These are phyloP conservation scores for Aspergillus saccharolyticus DNA, from an alignment of 495 filamentous ascomycete species.

Conservation along the genomic window DNA sequence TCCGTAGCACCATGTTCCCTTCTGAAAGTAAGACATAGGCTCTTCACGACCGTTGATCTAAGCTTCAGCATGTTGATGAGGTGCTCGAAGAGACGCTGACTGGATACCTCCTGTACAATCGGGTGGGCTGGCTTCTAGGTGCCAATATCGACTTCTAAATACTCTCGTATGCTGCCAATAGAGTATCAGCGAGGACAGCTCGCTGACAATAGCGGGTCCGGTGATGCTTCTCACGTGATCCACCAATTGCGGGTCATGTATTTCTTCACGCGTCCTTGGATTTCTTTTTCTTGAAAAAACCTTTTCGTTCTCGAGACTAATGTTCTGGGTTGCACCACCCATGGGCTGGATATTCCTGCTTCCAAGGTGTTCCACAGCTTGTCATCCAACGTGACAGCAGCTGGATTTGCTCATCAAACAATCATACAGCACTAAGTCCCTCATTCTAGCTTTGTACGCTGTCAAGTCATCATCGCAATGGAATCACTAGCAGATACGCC, in stretches of 20 bases:
- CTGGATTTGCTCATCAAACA: slow-evolving; percentile 22
- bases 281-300: slow-evolving; percentile 16
- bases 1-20: too few relatives aligned
- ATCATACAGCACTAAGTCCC: slow-evolving; percentile 22
- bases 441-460: slow-evolving; percentile 21
- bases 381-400: slow-evolving; percentile 26
- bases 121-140: too few relatives aligned
- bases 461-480: slow-evolving; percentile 46
- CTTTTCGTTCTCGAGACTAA: slow-evolving; percentile 13
- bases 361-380: slow-evolving; percentile 22
- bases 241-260: slow-evolving; percentile 12
- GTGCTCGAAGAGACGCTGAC: too few relatives aligned
- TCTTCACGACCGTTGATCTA: too few relatives aligned
- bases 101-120: too few relatives aligned
- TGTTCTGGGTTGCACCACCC: slow-evolving; percentile 15
- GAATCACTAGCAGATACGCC: slow-evolving; percentile 71
- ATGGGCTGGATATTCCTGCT: slow-evolving; percentile 23
- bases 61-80: too few relatives aligned
- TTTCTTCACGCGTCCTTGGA: slow-evolving; percentile 17
- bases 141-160: too few relatives aligned
- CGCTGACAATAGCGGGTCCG: not conserved
- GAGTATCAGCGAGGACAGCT: too few relatives aligned
- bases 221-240: slow-evolving; percentile 14
- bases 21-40: too few relatives aligned
- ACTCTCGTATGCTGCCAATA: too few relatives aligned